Evolutionary conservation across 1,284 basidiomycete species (phyloP).

Genomic region (Leccinum subspadiceum): DNA sequence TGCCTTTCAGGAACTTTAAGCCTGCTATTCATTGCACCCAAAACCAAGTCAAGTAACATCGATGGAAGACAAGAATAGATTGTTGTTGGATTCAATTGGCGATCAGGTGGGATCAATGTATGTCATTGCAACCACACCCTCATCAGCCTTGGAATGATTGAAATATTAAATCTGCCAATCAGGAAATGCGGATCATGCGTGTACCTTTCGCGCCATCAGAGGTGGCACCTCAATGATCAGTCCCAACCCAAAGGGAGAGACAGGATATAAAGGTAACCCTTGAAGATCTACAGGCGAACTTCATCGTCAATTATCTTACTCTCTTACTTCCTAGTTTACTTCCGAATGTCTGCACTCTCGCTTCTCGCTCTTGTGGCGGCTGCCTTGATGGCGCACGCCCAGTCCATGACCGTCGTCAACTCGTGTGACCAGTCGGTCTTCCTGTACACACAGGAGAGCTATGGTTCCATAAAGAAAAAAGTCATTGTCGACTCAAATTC

Average conservation of each 20-base stretch:
- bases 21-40: not conserved
- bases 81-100: not conserved
- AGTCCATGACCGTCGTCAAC: constrained; percentile 3
- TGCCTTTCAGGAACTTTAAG: not conserved
- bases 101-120: not conserved
- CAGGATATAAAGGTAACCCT: not conserved
- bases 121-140: not conserved
- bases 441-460: constrained; percentile 22
- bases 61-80: not conserved
- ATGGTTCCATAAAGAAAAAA: constrained; percentile 17
- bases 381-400: not conserved
- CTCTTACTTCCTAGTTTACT: not conserved
- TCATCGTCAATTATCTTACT: not conserved
- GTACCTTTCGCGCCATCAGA: not conserved
- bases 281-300: not conserved
- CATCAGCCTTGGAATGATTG: not conserved
- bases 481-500: constrained; percentile 10
- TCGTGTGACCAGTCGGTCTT: constrained; percentile 21
- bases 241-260: not conserved
- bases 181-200: not conserved
- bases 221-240: not conserved
- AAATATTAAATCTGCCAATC: not conserved
- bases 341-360: constrained; percentile 9
- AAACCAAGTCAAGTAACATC: not conserved
- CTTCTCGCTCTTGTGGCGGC: constrained; percentile 14